Evolutionary conservation across 441 rosid genomes (phyloP).

Genomic region (Adansonia rubrostipa): DNA sequence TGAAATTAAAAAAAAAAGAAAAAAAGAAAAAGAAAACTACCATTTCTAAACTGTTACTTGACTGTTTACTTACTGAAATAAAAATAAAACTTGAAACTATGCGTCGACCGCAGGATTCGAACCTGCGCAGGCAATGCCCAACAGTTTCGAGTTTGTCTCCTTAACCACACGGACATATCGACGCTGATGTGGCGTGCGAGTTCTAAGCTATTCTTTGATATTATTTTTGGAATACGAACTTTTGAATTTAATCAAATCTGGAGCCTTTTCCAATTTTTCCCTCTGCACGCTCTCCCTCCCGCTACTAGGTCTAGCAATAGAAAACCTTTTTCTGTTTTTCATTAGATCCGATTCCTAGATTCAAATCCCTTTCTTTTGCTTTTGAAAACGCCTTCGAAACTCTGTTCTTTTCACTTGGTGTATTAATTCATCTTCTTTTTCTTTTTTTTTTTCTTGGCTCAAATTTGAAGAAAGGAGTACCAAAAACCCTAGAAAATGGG

Average conservation of each 20-base stretch:
- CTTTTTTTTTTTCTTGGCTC: background rate
- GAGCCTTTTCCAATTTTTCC: background rate
- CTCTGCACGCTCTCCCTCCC: too few relatives aligned
- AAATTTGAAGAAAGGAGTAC: background rate
- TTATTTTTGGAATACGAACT: too few relatives aligned
- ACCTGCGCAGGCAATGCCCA: slow-evolving; percentile 74
- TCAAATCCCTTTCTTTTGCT: background rate
- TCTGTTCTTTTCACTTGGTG: too few relatives aligned
- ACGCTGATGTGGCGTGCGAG: slow-evolving; percentile 23
- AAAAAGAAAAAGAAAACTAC: too few relatives aligned
- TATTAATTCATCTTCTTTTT: background rate
- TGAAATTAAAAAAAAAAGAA: too few relatives aligned
- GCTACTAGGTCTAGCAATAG: background rate
- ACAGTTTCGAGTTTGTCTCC: slow-evolving; percentile 95
- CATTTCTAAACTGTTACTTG: too few relatives aligned
- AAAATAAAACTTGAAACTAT: too few relatives aligned
- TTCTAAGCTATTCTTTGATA: too few relatives aligned
- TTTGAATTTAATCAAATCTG: background rate
- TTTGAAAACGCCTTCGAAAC: background rate
- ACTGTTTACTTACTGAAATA: too few relatives aligned
- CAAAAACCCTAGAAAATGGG: slow-evolving; percentile 44
- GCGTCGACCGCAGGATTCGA: slow-evolving; percentile 71
- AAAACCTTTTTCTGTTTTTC: background rate
- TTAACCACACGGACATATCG: slow-evolving; percentile 96
- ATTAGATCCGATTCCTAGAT: background rate